Percentiles rank a stretch among this genome's conserved stretches.
Evolutionary conservation across 768 basidiomycete species (phyloP).

Genomic region (Lactarius sanguifluus): DNA sequence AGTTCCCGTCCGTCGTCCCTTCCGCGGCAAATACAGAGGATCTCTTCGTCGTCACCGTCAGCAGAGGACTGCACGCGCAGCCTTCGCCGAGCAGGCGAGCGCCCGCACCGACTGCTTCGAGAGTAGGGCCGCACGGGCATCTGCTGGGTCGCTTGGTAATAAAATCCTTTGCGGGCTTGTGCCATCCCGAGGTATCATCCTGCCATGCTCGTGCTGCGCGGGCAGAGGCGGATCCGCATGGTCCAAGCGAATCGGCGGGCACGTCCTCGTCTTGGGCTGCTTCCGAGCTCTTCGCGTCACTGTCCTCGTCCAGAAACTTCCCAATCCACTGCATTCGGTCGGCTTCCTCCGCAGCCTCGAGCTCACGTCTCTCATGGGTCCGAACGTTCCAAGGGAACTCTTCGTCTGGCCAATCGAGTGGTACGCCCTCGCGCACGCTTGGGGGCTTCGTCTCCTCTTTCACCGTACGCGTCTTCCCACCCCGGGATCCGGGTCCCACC

Average conservation of each 20-base stretch:
- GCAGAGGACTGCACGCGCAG: constrained; percentile 37
- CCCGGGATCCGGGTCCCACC: constrained; percentile 31
- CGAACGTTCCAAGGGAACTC: constrained; percentile 78
- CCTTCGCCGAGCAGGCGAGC: constrained; percentile 51
- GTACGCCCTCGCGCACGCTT: constrained; percentile 17
- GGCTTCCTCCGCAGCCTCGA: constrained; percentile 53
- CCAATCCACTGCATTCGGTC: constrained; percentile 67
- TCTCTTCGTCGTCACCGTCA: constrained; percentile 49
- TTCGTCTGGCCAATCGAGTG: constrained; percentile 75
- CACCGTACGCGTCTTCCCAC: constrained; percentile 11
- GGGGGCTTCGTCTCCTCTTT: constrained; percentile 9
- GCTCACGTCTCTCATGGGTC: constrained; percentile 52
- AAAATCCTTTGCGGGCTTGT: constrained; percentile 38
- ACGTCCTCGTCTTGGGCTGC: constrained; percentile 39
- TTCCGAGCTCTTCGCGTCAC: constrained; percentile 50
- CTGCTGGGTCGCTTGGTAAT: constrained; percentile 68
- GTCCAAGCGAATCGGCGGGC: constrained; percentile 36
- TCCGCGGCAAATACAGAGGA: constrained; percentile 65
- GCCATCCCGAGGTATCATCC: constrained; percentile 54
- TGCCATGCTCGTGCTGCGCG: constrained; percentile 50
- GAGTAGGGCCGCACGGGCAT: constrained; percentile 70
- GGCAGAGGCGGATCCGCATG: constrained; percentile 34
- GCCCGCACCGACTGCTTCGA: constrained; percentile 69
- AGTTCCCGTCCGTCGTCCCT: constrained; percentile 70
- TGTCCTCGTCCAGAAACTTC: constrained; percentile 70